A percentile compares a stretch with the other conserved stretches of the same genome.
Evolutionary conservation across 2,329 filamentous ascomycete species (phyloP).

Genomic region (Aspergillus amoenus): DNA sequence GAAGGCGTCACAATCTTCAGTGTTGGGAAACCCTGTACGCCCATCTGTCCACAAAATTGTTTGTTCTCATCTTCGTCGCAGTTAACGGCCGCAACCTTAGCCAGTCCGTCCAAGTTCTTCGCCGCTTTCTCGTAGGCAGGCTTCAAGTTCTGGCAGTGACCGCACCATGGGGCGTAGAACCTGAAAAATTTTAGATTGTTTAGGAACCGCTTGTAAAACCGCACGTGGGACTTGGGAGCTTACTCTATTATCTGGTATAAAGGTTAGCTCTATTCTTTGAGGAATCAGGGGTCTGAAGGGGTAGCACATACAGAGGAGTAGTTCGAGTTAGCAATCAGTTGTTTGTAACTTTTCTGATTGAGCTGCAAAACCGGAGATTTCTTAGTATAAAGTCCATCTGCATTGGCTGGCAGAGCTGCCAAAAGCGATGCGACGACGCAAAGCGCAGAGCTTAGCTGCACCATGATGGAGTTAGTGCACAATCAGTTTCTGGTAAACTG

Average conservation of each 20-base stretch:
- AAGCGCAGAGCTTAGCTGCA: slow-evolving; percentile 41
- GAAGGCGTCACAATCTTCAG: slow-evolving; percentile 88
- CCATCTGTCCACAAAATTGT: slow-evolving; percentile 77
- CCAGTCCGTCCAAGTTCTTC: slow-evolving; percentile 82
- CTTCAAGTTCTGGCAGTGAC: slow-evolving; percentile 94
- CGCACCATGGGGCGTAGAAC: slow-evolving; percentile 98
- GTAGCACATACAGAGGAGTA: slow-evolving; percentile 72
- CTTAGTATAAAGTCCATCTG: slow-evolving; percentile 78
- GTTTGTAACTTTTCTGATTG: slow-evolving; percentile 74
- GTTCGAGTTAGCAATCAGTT: slow-evolving; percentile 82
- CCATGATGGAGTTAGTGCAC: slow-evolving; percentile 26
- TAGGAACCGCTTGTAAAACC: slow-evolving; percentile 16
- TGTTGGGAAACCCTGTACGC: slow-evolving; percentile 91
- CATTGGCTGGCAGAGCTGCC: slow-evolving; percentile 63
- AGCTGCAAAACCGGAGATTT: slow-evolving; percentile 84
- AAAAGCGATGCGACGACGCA: slow-evolving; percentile 62
- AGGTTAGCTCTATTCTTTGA: slow-evolving; percentile 18
- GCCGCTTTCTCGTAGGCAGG: slow-evolving; percentile 94
- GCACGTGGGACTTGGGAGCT: slow-evolving; percentile 25
- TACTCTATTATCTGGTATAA: slow-evolving; percentile 52
- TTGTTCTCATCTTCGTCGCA: slow-evolving; percentile 96
- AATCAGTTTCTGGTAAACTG: neutral
- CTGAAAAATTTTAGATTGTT: slow-evolving; percentile 49
- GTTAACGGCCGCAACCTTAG: slow-evolving; percentile 90
- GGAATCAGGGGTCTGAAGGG: neutral